Conservation (phyloP, 805 yeast species). For the Ogataea haglerorum region DNA sequence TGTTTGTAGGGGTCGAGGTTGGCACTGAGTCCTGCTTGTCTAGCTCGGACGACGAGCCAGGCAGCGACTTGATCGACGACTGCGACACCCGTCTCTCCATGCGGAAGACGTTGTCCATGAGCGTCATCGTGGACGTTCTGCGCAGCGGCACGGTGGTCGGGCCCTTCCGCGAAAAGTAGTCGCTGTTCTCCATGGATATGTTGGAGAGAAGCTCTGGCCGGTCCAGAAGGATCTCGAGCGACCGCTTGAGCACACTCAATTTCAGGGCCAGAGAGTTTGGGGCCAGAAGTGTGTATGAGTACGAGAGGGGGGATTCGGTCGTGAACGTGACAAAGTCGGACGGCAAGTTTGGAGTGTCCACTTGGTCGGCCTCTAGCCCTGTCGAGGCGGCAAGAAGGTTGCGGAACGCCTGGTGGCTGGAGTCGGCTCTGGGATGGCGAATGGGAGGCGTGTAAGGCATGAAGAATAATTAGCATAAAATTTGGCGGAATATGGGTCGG, state of each 20-base stretch:
- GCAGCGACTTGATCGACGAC: conserved; percentile 21
- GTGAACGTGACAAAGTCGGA: conserved; percentile 61
- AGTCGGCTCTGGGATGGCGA: conserved; percentile 5
- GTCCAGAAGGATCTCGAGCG: conserved; percentile 68
- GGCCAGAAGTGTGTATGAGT: conserved; percentile 77
- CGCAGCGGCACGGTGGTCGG: conserved; percentile 8
- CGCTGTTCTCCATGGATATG: conserved; percentile 10
- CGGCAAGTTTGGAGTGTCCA: background rate
- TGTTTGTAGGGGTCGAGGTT: background rate
- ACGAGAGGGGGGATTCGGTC: conserved; percentile 77
- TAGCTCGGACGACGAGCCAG: background rate
- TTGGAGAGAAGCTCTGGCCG: conserved; percentile 44
- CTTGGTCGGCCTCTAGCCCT: background rate
- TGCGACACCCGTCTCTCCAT: conserved; percentile 43
- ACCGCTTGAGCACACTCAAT: conserved; percentile 68
- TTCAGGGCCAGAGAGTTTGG: conserved; percentile 78
- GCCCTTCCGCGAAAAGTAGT: background rate
- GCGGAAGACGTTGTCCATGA: conserved; percentile 28
- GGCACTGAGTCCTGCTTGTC: background rate
- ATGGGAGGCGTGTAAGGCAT: conserved; percentile 14
- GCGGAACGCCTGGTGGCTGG: conserved; percentile 5
- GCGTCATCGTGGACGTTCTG: conserved; percentile 17
- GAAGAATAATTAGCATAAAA: conserved; percentile 6
- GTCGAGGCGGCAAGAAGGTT: background rate
- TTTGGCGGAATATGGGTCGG: conserved; percentile 12